phyloP scores from a whole-genome alignment of 140 eudicot species.

The Artemisia princeps region DNA sequence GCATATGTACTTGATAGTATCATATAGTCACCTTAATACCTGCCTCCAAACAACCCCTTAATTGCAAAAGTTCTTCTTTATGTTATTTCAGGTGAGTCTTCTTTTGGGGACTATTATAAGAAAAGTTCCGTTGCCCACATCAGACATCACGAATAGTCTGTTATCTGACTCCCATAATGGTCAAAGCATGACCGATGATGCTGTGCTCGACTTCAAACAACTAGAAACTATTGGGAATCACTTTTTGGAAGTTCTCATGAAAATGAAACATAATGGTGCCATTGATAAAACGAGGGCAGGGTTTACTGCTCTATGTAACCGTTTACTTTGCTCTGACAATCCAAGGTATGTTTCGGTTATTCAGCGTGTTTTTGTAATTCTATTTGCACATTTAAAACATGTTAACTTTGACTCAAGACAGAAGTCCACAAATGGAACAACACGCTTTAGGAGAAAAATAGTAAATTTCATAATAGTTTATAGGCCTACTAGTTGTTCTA shows the following conservation, averaged over 20 bases:
- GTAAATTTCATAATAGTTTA: no score
- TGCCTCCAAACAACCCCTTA: background rate
- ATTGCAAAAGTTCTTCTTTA: slow-evolving; percentile 1
- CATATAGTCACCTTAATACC: background rate
- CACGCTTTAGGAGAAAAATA: no score
- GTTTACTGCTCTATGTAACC: slow-evolving; percentile 95
- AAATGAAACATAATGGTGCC: slow-evolving; percentile 98
- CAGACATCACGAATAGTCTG: slow-evolving; percentile 29
- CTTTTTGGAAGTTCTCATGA: slow-evolving; percentile 80
- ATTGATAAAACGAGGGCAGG: slow-evolving; percentile 99
- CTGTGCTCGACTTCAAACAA: slow-evolving; percentile 69
- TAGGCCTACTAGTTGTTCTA: no score
- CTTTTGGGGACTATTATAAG: slow-evolving; percentile 87
- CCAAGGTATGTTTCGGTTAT: slow-evolving; percentile 44
- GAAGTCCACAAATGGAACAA: no score
- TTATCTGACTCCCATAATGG: slow-evolving; percentile 28
- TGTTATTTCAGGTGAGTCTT: slow-evolving; percentile 73
- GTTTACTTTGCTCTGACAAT: slow-evolving; percentile 87
- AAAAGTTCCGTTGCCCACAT: slow-evolving; percentile 81
- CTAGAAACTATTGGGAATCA: slow-evolving; percentile 85
- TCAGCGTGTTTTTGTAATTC: background rate
- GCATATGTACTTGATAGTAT: background rate
- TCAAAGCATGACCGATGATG: slow-evolving; percentile 32
- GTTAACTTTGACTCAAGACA: no score
- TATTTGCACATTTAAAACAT: no score